Evolutionary conservation across 345 rosid species (phyloP), one percentile per base, ranked within the genome.

Genomic region (Gossypioides kirkii): DNA sequence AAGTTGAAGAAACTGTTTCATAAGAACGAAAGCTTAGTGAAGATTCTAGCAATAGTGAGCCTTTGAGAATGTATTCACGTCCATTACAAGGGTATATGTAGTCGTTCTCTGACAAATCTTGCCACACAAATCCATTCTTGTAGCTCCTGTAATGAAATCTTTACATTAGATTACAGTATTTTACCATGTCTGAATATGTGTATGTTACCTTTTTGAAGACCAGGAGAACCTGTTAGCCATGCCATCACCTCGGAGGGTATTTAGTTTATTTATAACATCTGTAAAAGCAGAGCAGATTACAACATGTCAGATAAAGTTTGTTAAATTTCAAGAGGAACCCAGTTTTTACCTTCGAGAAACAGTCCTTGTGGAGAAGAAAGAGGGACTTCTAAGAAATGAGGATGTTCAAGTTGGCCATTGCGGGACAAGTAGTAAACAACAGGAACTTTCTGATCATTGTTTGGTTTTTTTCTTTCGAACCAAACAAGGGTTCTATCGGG

Each of bases 81-180:
- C 89, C 90, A 69, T 85, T 83, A 20, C 81, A 82, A 16, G 95
- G 90, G 77, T 81, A 65, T 36, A 90, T 85, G 61, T 81, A 74
- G 72, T 90, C 90, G 47, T 81, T 77, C 76, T 85, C 89, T 0
- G 87, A 55, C 36, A 90, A 78, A 72, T 90, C 95, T 76, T 88
- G 90, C 92, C 95, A 90, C 62, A 90, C 90, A 76, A 77, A 90
- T 46, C 89, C 90, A 49, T 81, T 88, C 74, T 78, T 88, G 85
- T 81, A 86, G 76, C 81, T 84, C 88, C 91, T 87, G 79, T 25
- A 47, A 45, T 46, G 17, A 62, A 65, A 28, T 61, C 38, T 72
- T 45, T 13, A 13, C 20, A 45, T 23, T 0, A 46, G 6, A 20
- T 13, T 5, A 8, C 43, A 32, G 38, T 32, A 32, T 32, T 32